These are phyloP conservation scores for Collybia sordida DNA, from an alignment of 768 basidiomycete species.

Conservation along the genomic window DNA sequence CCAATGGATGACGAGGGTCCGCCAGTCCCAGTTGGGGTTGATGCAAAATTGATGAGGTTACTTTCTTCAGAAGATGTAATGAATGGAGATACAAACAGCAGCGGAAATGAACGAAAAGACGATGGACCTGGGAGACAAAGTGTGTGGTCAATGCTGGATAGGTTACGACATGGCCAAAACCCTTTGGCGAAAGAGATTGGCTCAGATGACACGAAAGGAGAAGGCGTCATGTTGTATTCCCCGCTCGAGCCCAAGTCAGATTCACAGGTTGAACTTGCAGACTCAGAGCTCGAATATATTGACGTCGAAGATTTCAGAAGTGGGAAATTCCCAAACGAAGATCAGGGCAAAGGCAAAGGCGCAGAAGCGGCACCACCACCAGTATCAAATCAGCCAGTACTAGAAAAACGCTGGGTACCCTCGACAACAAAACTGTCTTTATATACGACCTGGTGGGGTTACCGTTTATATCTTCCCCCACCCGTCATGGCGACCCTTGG, in stretches of 20 bases:
- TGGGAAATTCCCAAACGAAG: conserved; percentile 5
- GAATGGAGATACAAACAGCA: conserved; percentile 43
- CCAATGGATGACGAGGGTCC: conserved; percentile 28
- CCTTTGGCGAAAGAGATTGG: conserved; percentile 16
- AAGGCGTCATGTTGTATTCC: conserved; percentile 73
- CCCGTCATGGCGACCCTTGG: conserved; percentile 67
- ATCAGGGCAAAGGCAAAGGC: conserved; percentile 11
- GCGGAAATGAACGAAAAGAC: conserved; percentile 6
- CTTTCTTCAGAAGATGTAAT: conserved; percentile 64
- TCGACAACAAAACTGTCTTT: conserved; percentile 73
- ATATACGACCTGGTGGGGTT: conserved; percentile 81
- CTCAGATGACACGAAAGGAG: conserved; percentile 37
- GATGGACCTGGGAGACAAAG: conserved; percentile 36
- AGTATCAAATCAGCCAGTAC: conserved; percentile 21
- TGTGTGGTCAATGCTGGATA: conserved; percentile 62
- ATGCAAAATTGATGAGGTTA: conserved; percentile 46
- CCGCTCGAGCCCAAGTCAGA: conserved; percentile 64
- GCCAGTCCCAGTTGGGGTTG: conserved; percentile 42
- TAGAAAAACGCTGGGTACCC: conserved; percentile 61
- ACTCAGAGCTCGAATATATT: conserved; percentile 50
- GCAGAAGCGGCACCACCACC: conserved; percentile 1
- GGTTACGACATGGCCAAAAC: conserved; percentile 26
- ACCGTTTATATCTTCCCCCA: conserved; percentile 74
- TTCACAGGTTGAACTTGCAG: conserved; percentile 69
- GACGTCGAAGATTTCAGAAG: conserved; percentile 24